Percentiles rank a stretch among this genome's conserved stretches.
Conservation (phyloP, 148 eudicot genomes). For the Agrostemma githago region DNA sequence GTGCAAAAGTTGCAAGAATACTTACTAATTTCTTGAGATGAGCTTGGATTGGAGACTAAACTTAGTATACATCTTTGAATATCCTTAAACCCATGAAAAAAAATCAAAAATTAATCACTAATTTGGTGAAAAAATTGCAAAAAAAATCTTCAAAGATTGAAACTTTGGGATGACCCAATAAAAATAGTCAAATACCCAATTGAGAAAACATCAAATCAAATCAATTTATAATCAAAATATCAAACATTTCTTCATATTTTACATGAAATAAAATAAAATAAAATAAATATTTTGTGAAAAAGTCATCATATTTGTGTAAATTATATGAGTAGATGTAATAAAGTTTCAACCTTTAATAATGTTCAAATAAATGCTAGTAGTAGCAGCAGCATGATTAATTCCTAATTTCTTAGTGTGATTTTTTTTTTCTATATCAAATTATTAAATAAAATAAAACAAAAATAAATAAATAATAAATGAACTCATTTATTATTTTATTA, state of each 20-base stretch:
- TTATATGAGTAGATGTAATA: slow-evolving; percentile 1
- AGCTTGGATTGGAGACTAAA: slow-evolving; percentile 2
- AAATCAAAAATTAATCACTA: slow-evolving; percentile 5
- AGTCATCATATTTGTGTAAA: not conserved
- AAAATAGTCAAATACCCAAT: slow-evolving; percentile 21
- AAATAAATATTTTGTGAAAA: not conserved
- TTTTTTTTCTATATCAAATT: too few species aligned
- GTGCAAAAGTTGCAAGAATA: not conserved
- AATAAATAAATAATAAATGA: not conserved
- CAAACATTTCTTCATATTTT: not conserved
- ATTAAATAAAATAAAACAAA: not conserved
- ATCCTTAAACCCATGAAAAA: not conserved
- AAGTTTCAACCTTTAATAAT: not conserved
- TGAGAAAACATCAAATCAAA: slow-evolving; percentile 11
- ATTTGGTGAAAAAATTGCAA: slow-evolving; percentile 14
- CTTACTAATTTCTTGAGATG: slow-evolving; percentile 26
- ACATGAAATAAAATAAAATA: not conserved
- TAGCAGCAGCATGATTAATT: not conserved
- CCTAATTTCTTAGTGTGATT: not conserved
- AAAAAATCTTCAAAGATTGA: not conserved
- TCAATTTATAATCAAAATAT: not conserved
- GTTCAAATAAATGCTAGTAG: slow-evolving; percentile 5
- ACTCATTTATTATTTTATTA: not conserved
- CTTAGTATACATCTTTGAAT: slow-evolving; percentile 8
- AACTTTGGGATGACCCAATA: slow-evolving; percentile 5